phyloP scores from a whole-genome alignment of 192 early-diverging fungal species.

The Oehlia diaphana region DNA sequence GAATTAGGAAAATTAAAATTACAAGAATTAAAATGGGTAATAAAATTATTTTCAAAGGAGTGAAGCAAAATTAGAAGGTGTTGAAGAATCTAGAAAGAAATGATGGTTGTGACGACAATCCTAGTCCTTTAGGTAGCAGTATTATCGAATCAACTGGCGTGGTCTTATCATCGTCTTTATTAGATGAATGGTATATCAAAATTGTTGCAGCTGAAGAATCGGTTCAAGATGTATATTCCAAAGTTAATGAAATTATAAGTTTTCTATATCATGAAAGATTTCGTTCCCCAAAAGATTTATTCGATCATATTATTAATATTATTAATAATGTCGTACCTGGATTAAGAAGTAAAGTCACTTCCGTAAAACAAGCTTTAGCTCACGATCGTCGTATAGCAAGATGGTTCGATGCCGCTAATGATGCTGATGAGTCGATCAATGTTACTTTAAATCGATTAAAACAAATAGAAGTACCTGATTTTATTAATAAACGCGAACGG shows the following conservation, averaged over 20 bases:
- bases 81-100: slow-evolving; percentile 21
- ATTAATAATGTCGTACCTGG: neutral
- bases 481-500: slow-evolving; percentile 26
- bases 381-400: slow-evolving; percentile 23
- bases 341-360: slow-evolving; percentile 12
- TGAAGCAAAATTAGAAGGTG: slow-evolving; percentile 28
- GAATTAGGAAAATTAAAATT: slow-evolving; percentile 23
- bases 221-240: neutral
- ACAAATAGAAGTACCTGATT: slow-evolving; percentile 26
- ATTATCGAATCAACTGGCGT: neutral
- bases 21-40: slow-evolving; percentile 25
- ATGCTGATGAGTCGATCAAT: slow-evolving; percentile 16
- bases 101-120: neutral
- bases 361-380: slow-evolving; percentile 5
- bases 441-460: slow-evolving; percentile 11
- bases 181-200: slow-evolving; percentile 25
- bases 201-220: slow-evolving; percentile 21
- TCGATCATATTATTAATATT: neutral
- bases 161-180: slow-evolving; percentile 20
- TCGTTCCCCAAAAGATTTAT: slow-evolving; percentile 6
- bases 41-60: slow-evolving; percentile 19
- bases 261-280: neutral
- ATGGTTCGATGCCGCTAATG: slow-evolving; percentile 26
- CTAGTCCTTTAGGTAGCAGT: neutral
- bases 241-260: slow-evolving; percentile 12